Evolutionary conservation across 257 asterid genomes (phyloP), one percentile per base, ranked within the genome.

Genomic region (Lantana camara): DNA sequence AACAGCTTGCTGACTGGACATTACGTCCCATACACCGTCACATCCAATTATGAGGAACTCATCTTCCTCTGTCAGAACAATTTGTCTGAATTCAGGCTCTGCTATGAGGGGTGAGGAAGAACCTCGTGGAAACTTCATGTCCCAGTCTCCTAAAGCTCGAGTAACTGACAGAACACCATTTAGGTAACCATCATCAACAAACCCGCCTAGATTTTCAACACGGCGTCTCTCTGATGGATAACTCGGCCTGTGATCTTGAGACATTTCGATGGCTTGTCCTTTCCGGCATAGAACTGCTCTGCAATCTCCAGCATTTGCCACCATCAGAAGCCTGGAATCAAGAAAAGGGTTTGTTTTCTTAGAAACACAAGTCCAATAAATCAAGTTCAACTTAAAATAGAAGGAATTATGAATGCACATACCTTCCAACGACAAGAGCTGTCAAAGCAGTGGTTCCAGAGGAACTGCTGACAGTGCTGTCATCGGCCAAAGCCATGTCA

Each of bases 101-200:
- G 95, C 94, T 2, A 75, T 90, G 41, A 90, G 95, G 44, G 95
- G 95, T 5, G 91, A 81, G 37, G 85, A 69, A 23, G 93, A 84
- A 5, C 88, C 95, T 19, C 83, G 75, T 0, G 97, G 95, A 4
- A 84, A 72, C 85, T 90, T 90, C 95, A 90, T 76, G 82, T 90
- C 95, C 97, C 97, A 90, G 75, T 90, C 97, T 10, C 97, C 95
- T 5, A 85, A 72, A 13, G 97, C 94, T 46, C 95, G 78, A 7
- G 95, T 81, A 19, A 90, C 86, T 0, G 95, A 87, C 15, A 90
- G 81, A 14, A 81, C 87, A 0, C 97, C 91, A 21, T 90, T 87
- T 37, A 90, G 88, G 56, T 87, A 90, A 14, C 91, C 95, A 22
- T 83, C 89, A 7, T 90, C 95, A 6, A 90, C 71, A 82, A 82